These are phyloP conservation scores for Imleria badia DNA, from an alignment of 768 basidiomycete species.

Conservation along the genomic window DNA sequence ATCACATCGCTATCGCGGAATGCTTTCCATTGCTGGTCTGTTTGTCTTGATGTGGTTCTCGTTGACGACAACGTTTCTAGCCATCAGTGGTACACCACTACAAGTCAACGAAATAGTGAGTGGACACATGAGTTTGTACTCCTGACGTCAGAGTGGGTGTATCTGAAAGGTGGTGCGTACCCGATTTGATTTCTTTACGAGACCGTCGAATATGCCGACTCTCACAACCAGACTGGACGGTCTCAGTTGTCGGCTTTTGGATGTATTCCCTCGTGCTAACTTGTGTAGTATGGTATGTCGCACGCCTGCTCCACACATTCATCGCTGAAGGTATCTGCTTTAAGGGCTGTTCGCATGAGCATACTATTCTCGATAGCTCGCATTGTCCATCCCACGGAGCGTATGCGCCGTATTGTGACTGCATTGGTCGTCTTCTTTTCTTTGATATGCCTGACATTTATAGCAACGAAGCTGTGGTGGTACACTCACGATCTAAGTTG, in stretches of 20 bases:
- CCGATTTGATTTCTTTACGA: background rate
- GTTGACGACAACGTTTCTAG: background rate
- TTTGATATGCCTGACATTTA: constrained; percentile 4
- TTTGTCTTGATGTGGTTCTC: constrained; percentile 16
- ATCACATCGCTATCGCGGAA: constrained; percentile 9
- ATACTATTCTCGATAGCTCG: constrained; percentile 22
- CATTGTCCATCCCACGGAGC: constrained; percentile 12
- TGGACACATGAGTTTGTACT: background rate
- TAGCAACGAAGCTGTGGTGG: constrained; percentile 14
- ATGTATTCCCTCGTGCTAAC: background rate
- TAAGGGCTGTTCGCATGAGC: constrained; percentile 25
- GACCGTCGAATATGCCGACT: background rate
- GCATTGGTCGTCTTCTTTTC: constrained; percentile 8
- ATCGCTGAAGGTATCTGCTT: background rate
- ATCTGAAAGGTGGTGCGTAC: constrained; percentile 19
- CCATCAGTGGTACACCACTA: background rate
- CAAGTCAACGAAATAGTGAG: background rate
- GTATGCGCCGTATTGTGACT: constrained; percentile 7
- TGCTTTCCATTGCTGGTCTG: constrained; percentile 2
- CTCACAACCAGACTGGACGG: constrained; percentile 3
- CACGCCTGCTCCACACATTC: background rate
- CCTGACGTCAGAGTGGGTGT: constrained; percentile 12
- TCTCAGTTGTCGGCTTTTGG: constrained; percentile 15
- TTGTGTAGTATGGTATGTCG: constrained; percentile 18
- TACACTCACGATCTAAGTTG: constrained; percentile 5